Evolutionary conservation across 257 asterid species (phyloP), one percentile per base, ranked within the genome.

Genomic region (Paraleonurus japonicus): DNA sequence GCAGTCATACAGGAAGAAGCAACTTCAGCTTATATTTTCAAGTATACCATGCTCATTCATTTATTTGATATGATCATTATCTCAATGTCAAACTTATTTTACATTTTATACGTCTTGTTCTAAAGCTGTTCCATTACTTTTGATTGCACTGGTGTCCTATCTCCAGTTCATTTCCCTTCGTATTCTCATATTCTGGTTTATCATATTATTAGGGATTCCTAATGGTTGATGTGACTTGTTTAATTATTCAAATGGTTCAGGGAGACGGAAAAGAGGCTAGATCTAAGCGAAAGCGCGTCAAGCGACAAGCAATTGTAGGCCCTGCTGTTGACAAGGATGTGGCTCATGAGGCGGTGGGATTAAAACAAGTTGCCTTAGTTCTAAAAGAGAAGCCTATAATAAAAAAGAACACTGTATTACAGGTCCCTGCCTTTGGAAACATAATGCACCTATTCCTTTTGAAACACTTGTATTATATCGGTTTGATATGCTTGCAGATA

Each of bases 291-390:
- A 94, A 91, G 82, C 98, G 96, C 68, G 78, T 71, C n/a, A n/a
- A n/a, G n/a, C n/a, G n/a, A n/a, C n/a, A n/a, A n/a, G n/a, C n/a
- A n/a, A n/a, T n/a, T n/a, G n/a, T n/a, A n/a, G n/a, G n/a, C n/a
- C n/a, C n/a, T n/a, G n/a, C n/a, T n/a, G n/a, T n/a, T n/a, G n/a
- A n/a, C n/a, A n/a, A n/a, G n/a, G n/a, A n/a, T n/a, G n/a, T n/a
- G n/a, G n/a, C n/a, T n/a, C n/a, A n/a, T 73, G 98, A 91, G 81
- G 90, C 92, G 75, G 97, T 89, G 84, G 98, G 98, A 75, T 53
- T 89, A 83, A 94, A 84, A 78, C 82, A 79, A 77, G 89, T 85
- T 76, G 72, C 87, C 17, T 80, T 91, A 73, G 84, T 91, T 77
- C 96, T 97, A 48, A 91, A 85, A 69, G 98, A 94, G 79, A 91